Conservation (phyloP, 2,329 filamentous ascomycete species). For the Pyrenochaeta sp. region DNA sequence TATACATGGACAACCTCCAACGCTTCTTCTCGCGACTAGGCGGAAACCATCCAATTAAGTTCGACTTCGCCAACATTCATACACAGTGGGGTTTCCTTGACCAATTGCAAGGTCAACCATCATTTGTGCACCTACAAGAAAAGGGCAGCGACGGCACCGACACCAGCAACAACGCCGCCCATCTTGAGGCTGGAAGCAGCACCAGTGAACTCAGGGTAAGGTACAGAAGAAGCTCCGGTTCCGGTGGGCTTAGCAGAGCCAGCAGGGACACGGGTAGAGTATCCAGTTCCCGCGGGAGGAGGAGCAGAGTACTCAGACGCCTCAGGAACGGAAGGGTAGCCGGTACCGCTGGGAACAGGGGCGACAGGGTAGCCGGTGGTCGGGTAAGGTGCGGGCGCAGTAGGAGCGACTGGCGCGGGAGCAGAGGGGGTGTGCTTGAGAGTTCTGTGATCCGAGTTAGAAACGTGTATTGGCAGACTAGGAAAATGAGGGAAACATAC, state of each 20-base stretch:
- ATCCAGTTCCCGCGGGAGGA: neutral
- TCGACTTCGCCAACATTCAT: neutral
- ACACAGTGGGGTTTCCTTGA: neutral
- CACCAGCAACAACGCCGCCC: slow-evolving; percentile 43
- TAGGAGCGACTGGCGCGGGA: slow-evolving; percentile 27
- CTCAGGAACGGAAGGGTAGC: slow-evolving; percentile 16
- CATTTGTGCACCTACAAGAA: slow-evolving; percentile 39
- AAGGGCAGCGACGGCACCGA: slow-evolving; percentile 45
- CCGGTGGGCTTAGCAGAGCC: slow-evolving; percentile 30
- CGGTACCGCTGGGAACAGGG: slow-evolving; percentile 33
- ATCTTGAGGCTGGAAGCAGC: slow-evolving; percentile 41
- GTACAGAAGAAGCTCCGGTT: slow-evolving; percentile 30
- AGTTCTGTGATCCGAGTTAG: slow-evolving; percentile 20
- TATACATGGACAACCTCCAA: neutral
- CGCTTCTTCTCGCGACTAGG: neutral
- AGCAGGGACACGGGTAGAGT: slow-evolving; percentile 10
- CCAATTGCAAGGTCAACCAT: neutral
- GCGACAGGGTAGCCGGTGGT: slow-evolving; percentile 19
- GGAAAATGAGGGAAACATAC: slow-evolving; percentile 21
- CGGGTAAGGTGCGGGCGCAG: slow-evolving; percentile 38
- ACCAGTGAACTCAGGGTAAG: slow-evolving; percentile 42
- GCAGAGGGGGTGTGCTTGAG: slow-evolving; percentile 32
- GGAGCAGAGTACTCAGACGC: slow-evolving; percentile 1
- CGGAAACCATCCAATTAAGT: neutral
- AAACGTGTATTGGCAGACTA: neutral